Percentiles rank a stretch among this genome's conserved stretches.
These are phyloP conservation scores for Cichorium intybus DNA, from an alignment of 140 eudicot species.

Conservation along the genomic window DNA sequence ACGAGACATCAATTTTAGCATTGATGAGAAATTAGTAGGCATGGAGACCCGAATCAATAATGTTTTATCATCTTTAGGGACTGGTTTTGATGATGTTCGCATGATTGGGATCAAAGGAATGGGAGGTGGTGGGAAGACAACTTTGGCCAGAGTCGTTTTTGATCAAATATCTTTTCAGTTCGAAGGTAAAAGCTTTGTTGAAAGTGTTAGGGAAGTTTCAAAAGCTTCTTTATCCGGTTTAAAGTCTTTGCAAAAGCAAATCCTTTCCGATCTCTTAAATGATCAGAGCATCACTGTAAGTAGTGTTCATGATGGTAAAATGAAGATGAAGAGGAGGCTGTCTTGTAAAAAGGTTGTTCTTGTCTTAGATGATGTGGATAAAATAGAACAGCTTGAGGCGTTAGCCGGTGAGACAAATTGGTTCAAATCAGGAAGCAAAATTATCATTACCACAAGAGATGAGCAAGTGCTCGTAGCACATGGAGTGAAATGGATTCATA, in stretches of 20 bases:
- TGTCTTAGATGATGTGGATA: background rate
- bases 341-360: background rate
- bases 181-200: background rate
- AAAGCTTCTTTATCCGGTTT: background rate
- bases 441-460: background rate
- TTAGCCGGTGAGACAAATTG: background rate
- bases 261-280: background rate
- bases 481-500: background rate
- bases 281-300: background rate
- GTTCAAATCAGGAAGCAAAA: background rate
- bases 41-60: background rate
- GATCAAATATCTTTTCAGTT: background rate
- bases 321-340: background rate
- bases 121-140: background rate
- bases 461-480: background rate
- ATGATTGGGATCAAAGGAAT: background rate
- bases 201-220: background rate
- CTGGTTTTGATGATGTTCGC: background rate
- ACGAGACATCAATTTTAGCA: background rate
- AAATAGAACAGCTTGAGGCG: background rate
- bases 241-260: slow-evolving; percentile 7
- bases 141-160: background rate
- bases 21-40: background rate
- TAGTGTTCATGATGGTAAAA: background rate
- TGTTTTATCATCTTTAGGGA: background rate